phyloP scores from a whole-genome alignment of 805 yeast genomes.

The Kuraishia borneana region DNA sequence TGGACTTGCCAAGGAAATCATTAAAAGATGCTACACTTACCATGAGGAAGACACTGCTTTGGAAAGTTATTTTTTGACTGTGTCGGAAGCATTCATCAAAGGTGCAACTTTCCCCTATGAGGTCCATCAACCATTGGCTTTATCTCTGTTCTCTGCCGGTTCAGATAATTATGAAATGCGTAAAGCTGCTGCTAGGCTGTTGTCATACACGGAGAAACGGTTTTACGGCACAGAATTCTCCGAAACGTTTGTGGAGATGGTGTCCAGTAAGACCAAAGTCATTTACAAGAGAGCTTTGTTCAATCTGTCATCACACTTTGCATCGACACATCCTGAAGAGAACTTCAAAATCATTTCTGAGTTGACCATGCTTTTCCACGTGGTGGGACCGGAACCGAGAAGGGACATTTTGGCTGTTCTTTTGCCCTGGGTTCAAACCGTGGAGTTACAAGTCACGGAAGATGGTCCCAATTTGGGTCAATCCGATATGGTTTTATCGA shows the following conservation, averaged over 20 bases:
- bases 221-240: slow-evolving; percentile 43
- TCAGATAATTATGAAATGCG: slow-evolving; percentile 61
- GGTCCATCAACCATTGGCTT: slow-evolving; percentile 58
- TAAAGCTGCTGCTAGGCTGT: slow-evolving; percentile 57
- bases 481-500: slow-evolving; percentile 62
- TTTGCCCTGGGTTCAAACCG: slow-evolving; percentile 87
- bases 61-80: slow-evolving; percentile 58
- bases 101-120: slow-evolving; percentile 36
- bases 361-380: slow-evolving; percentile 56
- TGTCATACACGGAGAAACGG: slow-evolving; percentile 53
- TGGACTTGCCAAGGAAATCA: slow-evolving; percentile 44
- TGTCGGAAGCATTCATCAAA: slow-evolving; percentile 53
- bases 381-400: slow-evolving; percentile 46
- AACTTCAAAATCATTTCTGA: slow-evolving; percentile 58
- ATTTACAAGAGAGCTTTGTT: slow-evolving; percentile 82
- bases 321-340: slow-evolving; percentile 46
- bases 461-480: slow-evolving; percentile 23
- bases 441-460: slow-evolving; percentile 38
- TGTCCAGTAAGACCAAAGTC: slow-evolving; percentile 65
- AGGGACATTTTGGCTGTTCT: slow-evolving; percentile 73
- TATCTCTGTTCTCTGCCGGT: slow-evolving; percentile 73
- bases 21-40: slow-evolving; percentile 60
- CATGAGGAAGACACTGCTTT: slow-evolving; percentile 38
- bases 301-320: slow-evolving; percentile 66
- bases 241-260: slow-evolving; percentile 53